Conservation (phyloP, 495 filamentous ascomycete genomes). For the Cryomyces antarcticus region DNA sequence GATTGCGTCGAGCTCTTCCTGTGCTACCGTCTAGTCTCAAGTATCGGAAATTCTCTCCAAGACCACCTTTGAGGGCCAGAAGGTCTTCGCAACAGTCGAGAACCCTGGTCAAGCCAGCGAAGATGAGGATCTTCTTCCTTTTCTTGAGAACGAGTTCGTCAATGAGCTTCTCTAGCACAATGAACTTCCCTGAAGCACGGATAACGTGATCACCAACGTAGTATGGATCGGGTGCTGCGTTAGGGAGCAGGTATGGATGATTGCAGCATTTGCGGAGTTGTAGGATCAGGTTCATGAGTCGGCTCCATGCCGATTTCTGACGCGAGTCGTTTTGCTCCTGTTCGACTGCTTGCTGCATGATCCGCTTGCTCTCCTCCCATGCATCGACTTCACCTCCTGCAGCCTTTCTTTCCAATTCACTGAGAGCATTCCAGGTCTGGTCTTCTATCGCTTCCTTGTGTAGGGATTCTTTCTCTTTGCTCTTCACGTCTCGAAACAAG, state of each 20-base stretch:
- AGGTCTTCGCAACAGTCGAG: slow-evolving; percentile 41
- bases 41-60: slow-evolving; percentile 26
- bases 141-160: slow-evolving; percentile 33
- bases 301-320: slow-evolving; percentile 25
- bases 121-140: slow-evolving; percentile 41
- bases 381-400: slow-evolving; percentile 12
- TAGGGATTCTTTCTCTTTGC: slow-evolving; percentile 25
- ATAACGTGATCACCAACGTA: slow-evolving; percentile 31
- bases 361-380: slow-evolving; percentile 27
- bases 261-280: slow-evolving; percentile 44
- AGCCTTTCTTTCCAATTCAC: slow-evolving; percentile 5
- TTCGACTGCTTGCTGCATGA: slow-evolving; percentile 25
- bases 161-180: slow-evolving; percentile 40
- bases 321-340: slow-evolving; percentile 19
- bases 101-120: slow-evolving; percentile 39
- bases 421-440: slow-evolving; percentile 4
- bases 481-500: slow-evolving; percentile 26
- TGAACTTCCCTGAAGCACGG: slow-evolving; percentile 40
- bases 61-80: slow-evolving; percentile 26
- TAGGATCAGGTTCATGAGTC: slow-evolving; percentile 43
- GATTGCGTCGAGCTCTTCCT: slow-evolving; percentile 30
- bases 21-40: slow-evolving; percentile 40
- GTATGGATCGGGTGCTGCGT: slow-evolving; percentile 31
- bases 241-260: slow-evolving; percentile 37
- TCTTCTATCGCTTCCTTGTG: slow-evolving; percentile 13